Base-by-base conservation (phyloP, 371 early-diverging fungal species). In the Syncephalis plumigaleata region DNA sequence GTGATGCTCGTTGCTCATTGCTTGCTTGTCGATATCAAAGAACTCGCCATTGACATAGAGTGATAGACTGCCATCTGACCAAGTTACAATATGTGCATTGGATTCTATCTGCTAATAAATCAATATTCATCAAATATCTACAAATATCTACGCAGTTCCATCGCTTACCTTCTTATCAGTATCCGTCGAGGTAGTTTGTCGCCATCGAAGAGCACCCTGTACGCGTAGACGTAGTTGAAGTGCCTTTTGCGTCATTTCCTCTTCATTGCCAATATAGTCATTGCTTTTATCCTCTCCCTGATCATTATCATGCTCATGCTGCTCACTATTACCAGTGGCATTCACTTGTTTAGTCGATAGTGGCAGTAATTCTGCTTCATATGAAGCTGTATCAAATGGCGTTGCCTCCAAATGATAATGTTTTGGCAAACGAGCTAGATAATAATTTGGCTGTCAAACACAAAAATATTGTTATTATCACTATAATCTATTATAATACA, bases 121-220 rank as follows among this genome's bases (percentile, higher is more conserved):
- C 49, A 53, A 18, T 22, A 55, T 25, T 36, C 48, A 45, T 9
- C 48, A 43, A 40, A 51, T 46, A 42, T 13, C 13, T 16, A 43
- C 3, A 13, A 27, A 31, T 36, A 39, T 15, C 18, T 17, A 11
- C 21, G 31, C 46, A 15, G 38, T 42, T 31, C 44, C 52, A 58
- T 67, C 70, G 50, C 56, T 55, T 31, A 55, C 37, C 1, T 65
- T 65, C 23, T 55, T 53, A 21, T 59, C 42, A 36, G 61, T 55
- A 44, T 61, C 49, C 26, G 63, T 52, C 9, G 57, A 64, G n/a
- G 55, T 50, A 45, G 48, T 58, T 48, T 73, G 65, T 44, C 84
- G 69, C 87, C 87, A 90, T 18, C 90, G 75, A 23, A 90, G 74
- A 0, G 80, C 82, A 53, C 72, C 79, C 54, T 85, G 81, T 18